phyloP scores from a whole-genome alignment of 2,329 filamentous ascomycete species.

The Xylariaceae sp. region DNA sequence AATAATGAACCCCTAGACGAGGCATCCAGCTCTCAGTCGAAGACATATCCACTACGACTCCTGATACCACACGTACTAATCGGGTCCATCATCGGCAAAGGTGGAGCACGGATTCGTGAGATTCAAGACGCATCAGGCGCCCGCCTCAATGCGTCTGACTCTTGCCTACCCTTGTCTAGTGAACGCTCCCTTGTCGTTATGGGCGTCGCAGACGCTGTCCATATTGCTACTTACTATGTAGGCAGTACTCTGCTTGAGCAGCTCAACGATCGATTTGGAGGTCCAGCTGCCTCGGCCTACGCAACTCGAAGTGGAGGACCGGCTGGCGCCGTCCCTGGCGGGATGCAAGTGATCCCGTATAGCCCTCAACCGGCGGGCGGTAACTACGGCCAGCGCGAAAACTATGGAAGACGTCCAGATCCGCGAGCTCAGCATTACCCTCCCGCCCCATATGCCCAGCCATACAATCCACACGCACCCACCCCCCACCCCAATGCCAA shows the following conservation, averaged over 20 bases:
- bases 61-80: slow-evolving; percentile 96
- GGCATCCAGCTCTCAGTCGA: slow-evolving; percentile 86
- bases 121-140: slow-evolving; percentile 98
- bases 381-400: slow-evolving; percentile 86
- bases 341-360: slow-evolving; percentile 99
- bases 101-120: slow-evolving; percentile 90
- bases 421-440: slow-evolving; percentile 69
- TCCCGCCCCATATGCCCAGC: slow-evolving; percentile 69
- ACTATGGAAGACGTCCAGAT: slow-evolving; percentile 68
- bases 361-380: slow-evolving; percentile 88
- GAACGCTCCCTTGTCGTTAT: slow-evolving; percentile 97
- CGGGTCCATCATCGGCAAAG: slow-evolving; percentile 97
- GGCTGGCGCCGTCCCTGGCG: slow-evolving; percentile 87
- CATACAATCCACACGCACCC: slow-evolving; percentile 61
- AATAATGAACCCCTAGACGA: slow-evolving; percentile 93
- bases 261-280: slow-evolving; percentile 92
- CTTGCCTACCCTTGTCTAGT: slow-evolving; percentile 87
- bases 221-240: slow-evolving; percentile 98
- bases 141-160: slow-evolving; percentile 91
- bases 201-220: slow-evolving; percentile 94
- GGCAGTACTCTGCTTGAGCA: slow-evolving; percentile 97
- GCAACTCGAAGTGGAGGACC: slow-evolving; percentile 91
- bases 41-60: slow-evolving; percentile 93
- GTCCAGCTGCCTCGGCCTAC: slow-evolving; percentile 94
- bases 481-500: slow-evolving; percentile 54